Percentiles rank a stretch among this genome's conserved stretches.
Conservation (phyloP, 805 yeast species). For the Ogataea dorogensis region DNA sequence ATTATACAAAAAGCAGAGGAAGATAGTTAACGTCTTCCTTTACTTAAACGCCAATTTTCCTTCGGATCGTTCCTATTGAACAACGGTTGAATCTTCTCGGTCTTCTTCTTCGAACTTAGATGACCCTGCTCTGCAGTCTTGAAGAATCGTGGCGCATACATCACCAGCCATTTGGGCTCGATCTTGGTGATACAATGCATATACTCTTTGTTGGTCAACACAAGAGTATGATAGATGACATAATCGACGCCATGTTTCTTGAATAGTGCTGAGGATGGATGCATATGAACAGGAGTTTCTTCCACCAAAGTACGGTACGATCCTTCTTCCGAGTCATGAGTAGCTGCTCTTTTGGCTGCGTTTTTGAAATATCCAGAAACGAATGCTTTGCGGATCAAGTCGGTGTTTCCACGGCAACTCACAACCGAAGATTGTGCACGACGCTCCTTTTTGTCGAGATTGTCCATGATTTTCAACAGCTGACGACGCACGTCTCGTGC, state of each 20-base stretch:
- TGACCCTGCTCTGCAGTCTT: conserved; percentile 53
- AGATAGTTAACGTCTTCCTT: conserved; percentile 29
- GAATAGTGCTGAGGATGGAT: conserved; percentile 79
- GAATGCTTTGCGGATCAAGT: conserved; percentile 56
- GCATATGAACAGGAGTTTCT: conserved; percentile 72
- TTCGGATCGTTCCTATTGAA: conserved; percentile 56
- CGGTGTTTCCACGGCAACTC: conserved; percentile 57
- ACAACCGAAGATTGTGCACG: conserved; percentile 22
- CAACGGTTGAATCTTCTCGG: conserved; percentile 72
- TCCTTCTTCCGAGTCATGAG: conserved; percentile 42
- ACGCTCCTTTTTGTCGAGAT: conserved; percentile 34
- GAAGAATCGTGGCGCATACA: conserved; percentile 73
- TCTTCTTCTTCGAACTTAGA: conserved; percentile 50
- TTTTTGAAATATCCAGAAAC: conserved; percentile 70
- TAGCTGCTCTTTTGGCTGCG: conserved; percentile 60
- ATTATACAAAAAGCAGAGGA: conserved; percentile 13
- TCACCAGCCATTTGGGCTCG: conserved; percentile 76
- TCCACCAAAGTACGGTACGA: conserved; percentile 57
- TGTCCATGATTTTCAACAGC: conserved; percentile 53
- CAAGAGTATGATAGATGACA: conserved; percentile 76
- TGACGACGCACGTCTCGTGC: conserved; percentile 83
- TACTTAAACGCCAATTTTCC: conserved; percentile 76
- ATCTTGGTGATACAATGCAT: conserved; percentile 87
- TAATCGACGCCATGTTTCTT: conserved; percentile 60
- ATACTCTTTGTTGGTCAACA: conserved; percentile 83